Evolutionary conservation across 805 yeast genomes (phyloP), one percentile per base, ranked within the genome.

Genomic region (Teunomyces atbi): DNA sequence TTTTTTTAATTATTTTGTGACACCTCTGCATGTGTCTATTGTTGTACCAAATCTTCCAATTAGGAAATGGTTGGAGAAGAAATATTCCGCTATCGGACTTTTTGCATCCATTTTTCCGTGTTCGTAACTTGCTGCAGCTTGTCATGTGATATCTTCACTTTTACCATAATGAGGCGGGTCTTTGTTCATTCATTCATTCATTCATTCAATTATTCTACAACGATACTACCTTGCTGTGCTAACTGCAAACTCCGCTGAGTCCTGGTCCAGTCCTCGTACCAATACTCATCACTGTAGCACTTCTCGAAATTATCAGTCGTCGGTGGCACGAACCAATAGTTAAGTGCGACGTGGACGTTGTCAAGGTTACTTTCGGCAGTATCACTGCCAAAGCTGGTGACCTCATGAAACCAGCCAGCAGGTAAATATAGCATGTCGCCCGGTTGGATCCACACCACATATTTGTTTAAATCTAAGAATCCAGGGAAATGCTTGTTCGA

Each of bases 331-430:
- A 79, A 84, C 92, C 92, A 86, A 62, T 85, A 86, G 58, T 86
- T 86, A 8, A 84, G 55, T 0, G 91, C 90, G 29, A 78, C 69
- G 55, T 86, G 92, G 2, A 72, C 64, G 8, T 54, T 41, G 20
- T 45, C 32, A 10, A 41, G 42, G n/a, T 42, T 27, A 23, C 57
- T 58, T 3, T 29, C 12, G 2, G 23, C 35, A 8, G 10, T 20
- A 3, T 41, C 44, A 12, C 53, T 59, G 2, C 84, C 83, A 59
- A 70, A 83, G 7, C 88, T 82, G 1, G 87, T 77, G 2, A 86
- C 92, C 60, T 86, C 92, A 59, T 86, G 92, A 56, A 86, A 86
- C 91, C 91, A 86, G 2, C 92, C 90, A 1, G 86, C 77, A 0
- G 92, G 92, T 20, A 86, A 59, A 57, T 78, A 86, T 18, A 86